Conservation (phyloP, 2,329 filamentous ascomycete species). For the Westerdykella sp. region DNA sequence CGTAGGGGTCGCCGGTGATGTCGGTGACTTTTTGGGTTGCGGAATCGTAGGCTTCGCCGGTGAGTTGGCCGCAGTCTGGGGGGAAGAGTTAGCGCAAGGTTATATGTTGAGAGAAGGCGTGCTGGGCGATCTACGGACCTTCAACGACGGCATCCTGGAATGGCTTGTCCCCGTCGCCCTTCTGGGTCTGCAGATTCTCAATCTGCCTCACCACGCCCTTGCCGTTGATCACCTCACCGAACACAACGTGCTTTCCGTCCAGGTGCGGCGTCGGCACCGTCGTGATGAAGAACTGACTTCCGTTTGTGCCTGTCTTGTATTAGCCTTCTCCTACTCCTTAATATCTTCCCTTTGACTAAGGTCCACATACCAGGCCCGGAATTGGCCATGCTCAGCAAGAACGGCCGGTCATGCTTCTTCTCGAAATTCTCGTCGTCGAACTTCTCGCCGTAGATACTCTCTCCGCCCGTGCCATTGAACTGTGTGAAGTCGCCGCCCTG, state of each 20-base stretch:
- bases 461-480: constrained; percentile 89
- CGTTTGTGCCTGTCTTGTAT: constrained; percentile 68
- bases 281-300: constrained; percentile 97
- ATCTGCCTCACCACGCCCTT: constrained; percentile 87
- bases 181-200: constrained; percentile 71
- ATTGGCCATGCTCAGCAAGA: constrained; percentile 96
- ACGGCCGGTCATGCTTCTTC: constrained; percentile 84
- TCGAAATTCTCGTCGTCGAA: constrained; percentile 97
- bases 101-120: background rate
- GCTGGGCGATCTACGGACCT: constrained; percentile 23
- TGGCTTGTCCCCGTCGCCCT: constrained; percentile 64
- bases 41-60: constrained; percentile 60
- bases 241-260: constrained; percentile 95
- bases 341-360: background rate
- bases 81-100: background rate
- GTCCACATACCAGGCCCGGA: constrained; percentile 71
- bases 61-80: constrained; percentile 77
- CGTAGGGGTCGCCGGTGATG: constrained; percentile 80
- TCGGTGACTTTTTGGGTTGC: constrained; percentile 67
- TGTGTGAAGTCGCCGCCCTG: constrained; percentile 95
- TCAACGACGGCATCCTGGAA: constrained; percentile 63
- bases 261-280: constrained; percentile 92
- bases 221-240: constrained; percentile 86
- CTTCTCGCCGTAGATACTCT: constrained; percentile 96
- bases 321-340: constrained; percentile 3